Evolutionary conservation across 2,329 filamentous ascomycete genomes (phyloP), one percentile per base, ranked within the genome.

Genomic region (Sphaerulina populicola): DNA sequence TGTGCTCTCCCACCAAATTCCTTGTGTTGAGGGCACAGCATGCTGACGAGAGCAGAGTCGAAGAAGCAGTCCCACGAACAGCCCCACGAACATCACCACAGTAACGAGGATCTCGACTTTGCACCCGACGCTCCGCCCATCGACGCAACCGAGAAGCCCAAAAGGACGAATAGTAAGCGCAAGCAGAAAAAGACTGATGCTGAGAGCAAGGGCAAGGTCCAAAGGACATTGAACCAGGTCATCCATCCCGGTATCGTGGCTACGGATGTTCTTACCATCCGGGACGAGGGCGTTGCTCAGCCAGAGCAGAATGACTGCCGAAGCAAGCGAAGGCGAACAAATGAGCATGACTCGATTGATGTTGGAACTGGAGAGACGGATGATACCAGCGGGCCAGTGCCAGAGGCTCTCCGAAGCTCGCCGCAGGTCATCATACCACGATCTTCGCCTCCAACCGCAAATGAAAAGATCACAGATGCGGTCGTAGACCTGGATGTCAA

Each of bases 301-400:
- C 44, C 45, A 36, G 65, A 70, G 6, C 53, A 59, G 12, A 66
- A 68, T 42, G 30, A 58, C 40, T 59, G 55, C 5, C 62, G 65
- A 12, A 64, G 64, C 38, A 73, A 73, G 55, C 63, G 70, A 36
- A 64, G 65, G 39, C 70, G 67, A 47, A 72, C 69, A 1, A 55
- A 54, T 10, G 67, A 56, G 31, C 15, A 53, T 49, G 55, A 55
- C 18, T 53, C 48, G 14, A 45, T 52, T n/a, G 51, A 61, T 27
- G 45, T 59, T 18, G 49, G 54, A 5, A 14, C 38, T 27, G 21
- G 39, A 10, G 40, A 10, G 12, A 21, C 12, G 12, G 35, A 48
- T 11, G 45, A 48, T 46, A 36, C 23, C 6, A 30, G 14, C 18
- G n/a, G 11, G 11, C 27, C 11, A 11, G 14, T 31, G 9, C n/a